Conservation (phyloP, 2,329 filamentous ascomycete genomes). For the Beauveria brongniartii region DNA sequence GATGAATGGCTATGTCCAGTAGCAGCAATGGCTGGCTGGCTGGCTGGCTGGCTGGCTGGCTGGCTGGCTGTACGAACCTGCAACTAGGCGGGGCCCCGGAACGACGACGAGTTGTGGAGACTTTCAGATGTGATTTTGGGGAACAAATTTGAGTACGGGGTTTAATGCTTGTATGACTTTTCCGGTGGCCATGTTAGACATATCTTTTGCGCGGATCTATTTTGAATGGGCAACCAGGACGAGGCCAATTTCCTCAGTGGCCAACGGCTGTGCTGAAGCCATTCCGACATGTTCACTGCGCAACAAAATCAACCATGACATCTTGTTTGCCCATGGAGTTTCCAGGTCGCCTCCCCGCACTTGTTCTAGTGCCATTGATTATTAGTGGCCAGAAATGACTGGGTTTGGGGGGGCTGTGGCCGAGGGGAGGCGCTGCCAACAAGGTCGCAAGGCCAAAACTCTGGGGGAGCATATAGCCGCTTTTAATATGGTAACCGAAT, state of each 20-base stretch:
- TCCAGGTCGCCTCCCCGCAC: not conserved
- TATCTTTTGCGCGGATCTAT: too few species aligned
- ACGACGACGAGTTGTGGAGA: constrained; percentile 1
- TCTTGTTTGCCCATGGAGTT: not conserved
- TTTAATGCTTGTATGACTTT: not conserved
- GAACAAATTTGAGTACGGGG: not conserved
- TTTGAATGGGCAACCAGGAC: too few species aligned
- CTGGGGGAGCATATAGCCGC: constrained; percentile 6
- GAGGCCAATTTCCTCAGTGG: too few species aligned
- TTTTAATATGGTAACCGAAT: not conserved
- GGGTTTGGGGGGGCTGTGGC: constrained; percentile 3
- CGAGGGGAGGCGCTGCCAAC: not conserved
- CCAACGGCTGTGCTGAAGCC: too few species aligned
- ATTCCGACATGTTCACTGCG: too few species aligned
- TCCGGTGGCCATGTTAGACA: too few species aligned
- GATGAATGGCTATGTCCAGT: not conserved
- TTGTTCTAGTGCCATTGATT: not conserved
- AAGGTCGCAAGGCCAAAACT: too few species aligned
- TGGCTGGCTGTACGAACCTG: not conserved
- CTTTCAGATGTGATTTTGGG: constrained; percentile 5
- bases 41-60: not conserved
- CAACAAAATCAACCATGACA: too few species aligned
- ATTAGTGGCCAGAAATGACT: not conserved
- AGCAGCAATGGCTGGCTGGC: not conserved
- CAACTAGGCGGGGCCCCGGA: constrained; percentile 5